phyloP scores from a whole-genome alignment of 495 filamentous ascomycete genomes.

The Astrothelium subdiscretum region DNA sequence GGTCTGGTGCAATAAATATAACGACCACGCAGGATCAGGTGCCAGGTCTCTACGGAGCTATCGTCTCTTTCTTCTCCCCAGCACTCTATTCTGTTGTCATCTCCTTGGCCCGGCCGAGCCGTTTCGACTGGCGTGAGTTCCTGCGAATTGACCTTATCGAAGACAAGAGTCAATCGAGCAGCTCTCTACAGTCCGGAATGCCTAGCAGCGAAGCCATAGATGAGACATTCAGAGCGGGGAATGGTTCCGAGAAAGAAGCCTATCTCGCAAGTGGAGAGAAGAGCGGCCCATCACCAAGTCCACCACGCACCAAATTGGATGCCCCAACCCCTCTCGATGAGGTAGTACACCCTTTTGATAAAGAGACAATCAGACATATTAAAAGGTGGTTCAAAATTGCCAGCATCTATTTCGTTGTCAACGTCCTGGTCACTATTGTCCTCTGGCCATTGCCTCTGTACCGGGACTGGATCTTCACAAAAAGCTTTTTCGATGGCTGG shows the following conservation, averaged over 20 bases:
- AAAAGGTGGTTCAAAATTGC: slow-evolving; percentile 29
- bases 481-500: slow-evolving; percentile 38
- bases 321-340: slow-evolving; percentile 1
- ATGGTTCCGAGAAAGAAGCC: not conserved
- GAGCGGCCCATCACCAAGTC: not conserved
- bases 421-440: slow-evolving; percentile 32
- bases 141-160: slow-evolving; percentile 12
- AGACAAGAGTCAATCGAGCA: not conserved
- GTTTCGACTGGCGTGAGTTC: slow-evolving; percentile 20
- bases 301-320: not conserved
- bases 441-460: slow-evolving; percentile 36
- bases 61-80: slow-evolving; percentile 20
- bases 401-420: slow-evolving; percentile 26
- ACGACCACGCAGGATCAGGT: slow-evolving; percentile 33
- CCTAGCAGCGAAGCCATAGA: slow-evolving; percentile 2
- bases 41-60: slow-evolving; percentile 36
- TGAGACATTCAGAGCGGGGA: not conserved
- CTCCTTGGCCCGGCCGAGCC: slow-evolving; percentile 12
- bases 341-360: slow-evolving; percentile 26
- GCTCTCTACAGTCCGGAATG: not conserved
- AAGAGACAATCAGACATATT: slow-evolving; percentile 25
- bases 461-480: slow-evolving; percentile 34
- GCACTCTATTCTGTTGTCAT: slow-evolving; percentile 15
- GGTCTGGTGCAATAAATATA: slow-evolving; percentile 36
- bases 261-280: not conserved